These are phyloP conservation scores for Salvia splendens DNA, from an alignment of 257 asterid species.

Conservation along the genomic window DNA sequence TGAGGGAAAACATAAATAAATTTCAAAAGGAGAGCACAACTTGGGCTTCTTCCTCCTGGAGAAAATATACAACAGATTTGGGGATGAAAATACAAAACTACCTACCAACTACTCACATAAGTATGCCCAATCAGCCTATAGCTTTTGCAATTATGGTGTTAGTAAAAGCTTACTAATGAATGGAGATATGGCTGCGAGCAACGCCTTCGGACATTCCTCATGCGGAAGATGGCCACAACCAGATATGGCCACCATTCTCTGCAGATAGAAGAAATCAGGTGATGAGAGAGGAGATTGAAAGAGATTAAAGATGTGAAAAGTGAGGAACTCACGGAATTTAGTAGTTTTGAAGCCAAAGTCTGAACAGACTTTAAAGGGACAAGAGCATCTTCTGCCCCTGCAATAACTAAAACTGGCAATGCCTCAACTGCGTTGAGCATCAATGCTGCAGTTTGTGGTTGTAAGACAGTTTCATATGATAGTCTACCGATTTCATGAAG, in stretches of 20 bases:
- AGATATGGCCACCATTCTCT: conserved; percentile 90
- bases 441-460: conserved; percentile 58
- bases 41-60: conserved; percentile 48
- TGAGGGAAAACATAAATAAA: conserved; percentile 18
- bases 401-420: conserved; percentile 74
- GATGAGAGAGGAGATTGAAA: background rate
- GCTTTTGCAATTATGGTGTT: conserved; percentile 50
- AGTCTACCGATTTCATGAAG: conserved; percentile 89
- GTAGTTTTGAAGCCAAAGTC: conserved; percentile 75
- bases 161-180: conserved; percentile 63
- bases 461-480: conserved; percentile 71
- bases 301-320: conserved; percentile 30
- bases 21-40: conserved; percentile 44
- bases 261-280: conserved; percentile 29
- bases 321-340: conserved; percentile 68
- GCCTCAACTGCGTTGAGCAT: conserved; percentile 70
- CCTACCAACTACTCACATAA: conserved; percentile 33
- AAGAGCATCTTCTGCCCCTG: conserved; percentile 88
- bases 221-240: conserved; percentile 99
- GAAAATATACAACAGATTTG: conserved; percentile 38
- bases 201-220: conserved; percentile 96
- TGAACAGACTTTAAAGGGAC: conserved; percentile 82
- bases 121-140: conserved; percentile 36
- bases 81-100: conserved; percentile 12
- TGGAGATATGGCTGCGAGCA: conserved; percentile 86